Conservation (phyloP, 306 rosid species). For the Vicia faba region DNA sequence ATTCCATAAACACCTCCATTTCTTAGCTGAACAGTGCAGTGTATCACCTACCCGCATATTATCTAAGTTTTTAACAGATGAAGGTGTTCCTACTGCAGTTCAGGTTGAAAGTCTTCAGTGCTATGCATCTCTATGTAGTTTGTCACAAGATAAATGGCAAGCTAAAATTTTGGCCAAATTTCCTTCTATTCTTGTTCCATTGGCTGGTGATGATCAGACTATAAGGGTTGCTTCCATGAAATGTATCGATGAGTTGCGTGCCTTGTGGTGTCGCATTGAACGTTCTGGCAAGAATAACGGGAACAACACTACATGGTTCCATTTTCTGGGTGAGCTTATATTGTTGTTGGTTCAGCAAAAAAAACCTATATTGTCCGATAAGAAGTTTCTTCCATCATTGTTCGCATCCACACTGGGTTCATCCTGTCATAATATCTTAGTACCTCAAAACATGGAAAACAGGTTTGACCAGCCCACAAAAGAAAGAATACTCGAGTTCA, state of each 20-base stretch:
- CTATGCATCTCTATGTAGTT: conserved; percentile 63
- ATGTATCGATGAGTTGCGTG: conserved; percentile 60
- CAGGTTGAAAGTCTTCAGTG: conserved; percentile 84
- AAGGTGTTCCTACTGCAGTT: conserved; percentile 72
- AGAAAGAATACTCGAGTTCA: conserved; percentile 61
- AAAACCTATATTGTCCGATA: conserved; percentile 72
- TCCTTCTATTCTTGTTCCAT: too few relatives aligned
- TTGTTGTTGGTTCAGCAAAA: conserved; percentile 66
- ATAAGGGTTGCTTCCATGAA: conserved; percentile 71
- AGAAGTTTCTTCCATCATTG: conserved; percentile 71
- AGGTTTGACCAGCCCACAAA: conserved; percentile 81
- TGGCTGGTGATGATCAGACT: conserved; percentile 42
- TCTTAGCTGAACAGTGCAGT: conserved; percentile 61
- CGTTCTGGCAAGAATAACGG: conserved; percentile 82
- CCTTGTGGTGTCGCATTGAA: conserved; percentile 62
- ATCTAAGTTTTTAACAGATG: conserved; percentile 71
- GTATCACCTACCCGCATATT: conserved; percentile 59
- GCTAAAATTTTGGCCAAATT: conserved; percentile 27
- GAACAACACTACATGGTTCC: conserved; percentile 60
- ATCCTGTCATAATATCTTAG: conserved; percentile 55
- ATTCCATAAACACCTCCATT: conserved; percentile 67
- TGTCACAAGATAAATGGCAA: conserved; percentile 57
- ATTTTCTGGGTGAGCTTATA: conserved; percentile 67
- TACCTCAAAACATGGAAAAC: conserved; percentile 67
- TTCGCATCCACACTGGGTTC: conserved; percentile 67